A percentile compares a stretch with the other conserved stretches of the same genome.
Conservation (phyloP, 2,329 filamentous ascomycete species). For the Aspergillus sp. region DNA sequence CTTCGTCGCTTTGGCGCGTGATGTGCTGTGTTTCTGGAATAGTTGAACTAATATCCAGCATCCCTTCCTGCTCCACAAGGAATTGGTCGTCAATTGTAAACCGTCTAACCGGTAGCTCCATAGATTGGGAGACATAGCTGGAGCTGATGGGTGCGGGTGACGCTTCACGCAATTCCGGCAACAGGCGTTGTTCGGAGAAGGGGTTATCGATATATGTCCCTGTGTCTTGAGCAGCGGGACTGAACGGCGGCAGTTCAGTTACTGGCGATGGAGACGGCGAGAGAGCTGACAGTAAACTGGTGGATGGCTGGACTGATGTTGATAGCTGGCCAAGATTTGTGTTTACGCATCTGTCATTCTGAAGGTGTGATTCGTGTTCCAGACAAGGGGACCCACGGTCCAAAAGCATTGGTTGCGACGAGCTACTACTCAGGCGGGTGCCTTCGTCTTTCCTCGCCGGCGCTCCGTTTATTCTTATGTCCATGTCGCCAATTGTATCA, state of each 20-base stretch:
- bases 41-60: conserved; percentile 1
- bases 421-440: conserved; percentile 7
- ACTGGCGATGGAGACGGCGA: background rate
- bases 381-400: conserved; percentile 11
- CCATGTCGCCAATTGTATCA: conserved; percentile 9
- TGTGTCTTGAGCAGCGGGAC: background rate
- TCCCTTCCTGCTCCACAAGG: conserved; percentile 12
- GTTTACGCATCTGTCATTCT: background rate
- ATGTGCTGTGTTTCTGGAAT: background rate
- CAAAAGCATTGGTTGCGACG: conserved; percentile 28
- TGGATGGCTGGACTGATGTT: background rate
- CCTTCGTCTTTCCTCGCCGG: conserved; percentile 1
- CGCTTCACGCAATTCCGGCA: background rate
- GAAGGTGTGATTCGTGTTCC: conserved; percentile 1
- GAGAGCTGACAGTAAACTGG: background rate
- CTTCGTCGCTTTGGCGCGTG: too few relatives aligned
- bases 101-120: conserved; percentile 2
- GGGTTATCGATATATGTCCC: background rate
- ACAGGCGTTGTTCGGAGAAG: background rate
- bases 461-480: conserved; percentile 14
- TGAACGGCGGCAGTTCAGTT: background rate
- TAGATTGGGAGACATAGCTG: background rate
- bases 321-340: background rate
- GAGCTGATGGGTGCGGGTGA: too few relatives aligned
- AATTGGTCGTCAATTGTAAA: conserved; percentile 21